phyloP scores from a whole-genome alignment of 2,329 filamentous ascomycete genomes.

The Uncinocarpus reesii region DNA sequence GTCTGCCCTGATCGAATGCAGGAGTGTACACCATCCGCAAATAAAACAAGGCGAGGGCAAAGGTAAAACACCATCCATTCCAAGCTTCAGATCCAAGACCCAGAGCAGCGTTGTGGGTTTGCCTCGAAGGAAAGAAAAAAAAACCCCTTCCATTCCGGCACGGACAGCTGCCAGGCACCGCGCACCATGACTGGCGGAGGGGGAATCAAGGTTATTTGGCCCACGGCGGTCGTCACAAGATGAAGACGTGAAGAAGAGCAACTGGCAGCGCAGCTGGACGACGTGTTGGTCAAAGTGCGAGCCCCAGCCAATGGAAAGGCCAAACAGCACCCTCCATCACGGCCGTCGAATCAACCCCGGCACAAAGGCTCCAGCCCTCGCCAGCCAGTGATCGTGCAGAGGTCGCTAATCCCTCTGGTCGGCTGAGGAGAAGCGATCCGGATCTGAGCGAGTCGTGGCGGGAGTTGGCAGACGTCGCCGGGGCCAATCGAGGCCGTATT shows the following conservation, averaged over 20 bases:
- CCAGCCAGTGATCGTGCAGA: conserved; percentile 13
- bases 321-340: neutral
- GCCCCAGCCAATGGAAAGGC: conserved; percentile 6
- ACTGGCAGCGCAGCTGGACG: neutral
- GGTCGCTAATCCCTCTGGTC: conserved; percentile 5
- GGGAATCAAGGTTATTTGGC: conserved; percentile 4
- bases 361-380: conserved; percentile 3
- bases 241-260: neutral
- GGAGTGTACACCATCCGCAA: conserved; percentile 13
- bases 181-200: conserved; percentile 8
- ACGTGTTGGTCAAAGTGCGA: neutral
- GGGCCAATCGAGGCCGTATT: conserved; percentile 13
- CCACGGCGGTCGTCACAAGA: conserved; percentile 7
- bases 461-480: conserved; percentile 12
- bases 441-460: conserved; percentile 13
- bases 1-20: neutral
- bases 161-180: conserved; percentile 15
- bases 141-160: neutral
- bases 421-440: conserved; percentile 10
- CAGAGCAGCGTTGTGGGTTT: neutral
- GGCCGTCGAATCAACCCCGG: conserved; percentile 1
- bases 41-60: neutral
- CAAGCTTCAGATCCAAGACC: neutral
- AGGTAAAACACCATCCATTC: neutral
- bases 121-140: neutral